phyloP scores from a whole-genome alignment of 345 rosid genomes.

The Bretschneidera sinensis region DNA sequence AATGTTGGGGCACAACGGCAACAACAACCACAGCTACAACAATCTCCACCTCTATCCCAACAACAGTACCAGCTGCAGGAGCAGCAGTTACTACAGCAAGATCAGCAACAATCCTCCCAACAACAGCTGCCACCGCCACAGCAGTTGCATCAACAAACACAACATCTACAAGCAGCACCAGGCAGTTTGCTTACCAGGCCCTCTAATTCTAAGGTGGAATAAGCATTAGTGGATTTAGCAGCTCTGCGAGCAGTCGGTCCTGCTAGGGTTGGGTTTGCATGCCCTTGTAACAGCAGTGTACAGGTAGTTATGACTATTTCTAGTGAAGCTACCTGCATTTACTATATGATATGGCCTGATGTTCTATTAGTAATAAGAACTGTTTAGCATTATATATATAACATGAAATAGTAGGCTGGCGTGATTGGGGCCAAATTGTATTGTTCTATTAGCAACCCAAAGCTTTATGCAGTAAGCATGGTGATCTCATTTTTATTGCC shows the following conservation, averaged over 20 bases:
- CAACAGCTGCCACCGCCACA: slow-evolving; percentile 33
- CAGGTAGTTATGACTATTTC: slow-evolving; percentile 52
- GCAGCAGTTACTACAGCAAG: slow-evolving; percentile 30
- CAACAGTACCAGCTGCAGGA: slow-evolving; percentile 49
- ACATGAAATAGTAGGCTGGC: no score
- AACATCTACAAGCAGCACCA: slow-evolving; percentile 56
- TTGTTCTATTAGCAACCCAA: neutral
- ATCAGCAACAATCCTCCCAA: slow-evolving; percentile 30
- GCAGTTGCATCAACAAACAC: slow-evolving; percentile 53
- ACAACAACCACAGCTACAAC: slow-evolving; percentile 41
- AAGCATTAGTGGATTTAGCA: slow-evolving; percentile 39
- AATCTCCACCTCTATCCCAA: slow-evolving; percentile 46
- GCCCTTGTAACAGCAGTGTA: slow-evolving; percentile 62
- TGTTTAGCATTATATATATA: no score
- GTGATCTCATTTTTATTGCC: neutral
- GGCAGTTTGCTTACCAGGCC: slow-evolving; percentile 57
- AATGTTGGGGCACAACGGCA: slow-evolving; percentile 44
- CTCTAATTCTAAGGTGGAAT: slow-evolving; percentile 61
- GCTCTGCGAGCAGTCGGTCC: slow-evolving; percentile 40
- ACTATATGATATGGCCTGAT: no score
- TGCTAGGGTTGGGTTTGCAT: slow-evolving; percentile 44
- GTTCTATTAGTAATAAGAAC: no score
- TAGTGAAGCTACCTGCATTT: neutral
- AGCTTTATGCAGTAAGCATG: neutral
- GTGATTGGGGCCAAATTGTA: no score